Base-by-base conservation (phyloP, 306 rosid species). In the Castanea sativa region DNA sequence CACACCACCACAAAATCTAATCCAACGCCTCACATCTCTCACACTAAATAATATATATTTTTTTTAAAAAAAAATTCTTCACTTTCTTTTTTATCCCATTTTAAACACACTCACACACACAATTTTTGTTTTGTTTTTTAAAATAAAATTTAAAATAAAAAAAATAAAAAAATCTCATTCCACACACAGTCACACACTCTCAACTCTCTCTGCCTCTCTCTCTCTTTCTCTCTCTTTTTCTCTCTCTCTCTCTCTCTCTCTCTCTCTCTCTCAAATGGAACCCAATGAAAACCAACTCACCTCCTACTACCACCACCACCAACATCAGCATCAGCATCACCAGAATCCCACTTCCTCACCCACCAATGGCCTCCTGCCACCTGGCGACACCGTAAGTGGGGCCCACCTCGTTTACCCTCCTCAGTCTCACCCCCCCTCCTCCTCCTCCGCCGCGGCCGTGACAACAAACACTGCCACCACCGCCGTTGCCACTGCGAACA, bases 281-380 rank as follows among this genome's bases (percentile, higher is more conserved):
- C 87, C 94, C 80, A 94, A 87, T 86, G 96, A 94, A 73, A 92
- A 87, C 91, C 97, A 88, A 83, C 85, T 94, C 80, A 87, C 87
- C 91, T 92, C 94, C 83, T 94, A 85, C 93, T 90, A 60, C 84
- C 91, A 81, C 81, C 86, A 83, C 68, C 84, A 73, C 6, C 88
- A 80, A 11, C 84, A 20, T 2, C 90, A 43, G 16, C 93, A 43
- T 51, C 88, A 33, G 84, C 23, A 56, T 68, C 63, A 76, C 88
- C 55, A 76, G 45, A 38, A 38, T 38, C 45, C 83, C 76, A 70
- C 79, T 12, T 9, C 83, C 29, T 60, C 92, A 0, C 92, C 95
- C 4, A 85, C 92, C 68, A 92, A 92, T 86, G 97, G 98, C 1
- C 89, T 89, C 11, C 53, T 88, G 3, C 85, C 93, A 0, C 41